Conservation (phyloP, 2,329 filamentous ascomycete genomes). For the Calonectria fujianensis region DNA sequence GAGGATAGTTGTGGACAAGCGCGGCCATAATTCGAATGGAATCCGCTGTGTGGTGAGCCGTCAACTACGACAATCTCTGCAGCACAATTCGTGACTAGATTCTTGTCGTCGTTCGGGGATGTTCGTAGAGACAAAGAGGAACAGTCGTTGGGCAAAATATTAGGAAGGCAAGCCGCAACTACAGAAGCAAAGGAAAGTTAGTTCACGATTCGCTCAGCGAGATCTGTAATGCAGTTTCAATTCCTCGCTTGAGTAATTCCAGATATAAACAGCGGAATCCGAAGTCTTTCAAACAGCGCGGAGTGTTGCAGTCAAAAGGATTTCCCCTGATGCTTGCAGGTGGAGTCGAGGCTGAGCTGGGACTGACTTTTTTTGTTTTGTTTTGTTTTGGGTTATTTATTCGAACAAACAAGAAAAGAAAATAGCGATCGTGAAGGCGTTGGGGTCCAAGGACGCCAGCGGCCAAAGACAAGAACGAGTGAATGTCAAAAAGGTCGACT, state of each 20-base stretch:
- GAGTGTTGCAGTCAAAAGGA: not conserved
- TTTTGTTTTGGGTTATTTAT: conserved; percentile 40
- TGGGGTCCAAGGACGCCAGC: conserved; percentile 74
- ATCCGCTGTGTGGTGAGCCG: conserved; percentile 33
- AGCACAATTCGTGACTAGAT: conserved; percentile 40
- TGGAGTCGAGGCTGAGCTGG: conserved; percentile 32
- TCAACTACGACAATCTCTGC: conserved; percentile 46
- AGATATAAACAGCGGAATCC: not conserved
- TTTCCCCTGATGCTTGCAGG: conserved; percentile 36
- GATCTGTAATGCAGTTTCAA: not conserved
- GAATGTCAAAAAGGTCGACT: conserved; percentile 63
- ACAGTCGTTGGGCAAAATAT: conserved; percentile 43
- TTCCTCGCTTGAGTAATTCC: not conserved
- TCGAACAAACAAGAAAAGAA: conserved; percentile 50
- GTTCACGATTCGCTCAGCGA: not conserved
- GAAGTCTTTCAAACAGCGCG: not conserved
- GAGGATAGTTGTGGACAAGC: conserved; percentile 87
- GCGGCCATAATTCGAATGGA: conserved; percentile 81
- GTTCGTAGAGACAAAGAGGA: conserved; percentile 26
- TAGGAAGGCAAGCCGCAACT: conserved; percentile 44
- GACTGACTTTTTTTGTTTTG: conserved; percentile 52
- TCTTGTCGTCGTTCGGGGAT: conserved; percentile 42
- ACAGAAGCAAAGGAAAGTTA: not conserved
- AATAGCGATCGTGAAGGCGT: conserved; percentile 61
- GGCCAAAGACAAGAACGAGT: conserved; percentile 68